Evolutionary conservation across 352 stramenopile genomes (phyloP).

Genomic region (Paralagenidium karlingii): DNA sequence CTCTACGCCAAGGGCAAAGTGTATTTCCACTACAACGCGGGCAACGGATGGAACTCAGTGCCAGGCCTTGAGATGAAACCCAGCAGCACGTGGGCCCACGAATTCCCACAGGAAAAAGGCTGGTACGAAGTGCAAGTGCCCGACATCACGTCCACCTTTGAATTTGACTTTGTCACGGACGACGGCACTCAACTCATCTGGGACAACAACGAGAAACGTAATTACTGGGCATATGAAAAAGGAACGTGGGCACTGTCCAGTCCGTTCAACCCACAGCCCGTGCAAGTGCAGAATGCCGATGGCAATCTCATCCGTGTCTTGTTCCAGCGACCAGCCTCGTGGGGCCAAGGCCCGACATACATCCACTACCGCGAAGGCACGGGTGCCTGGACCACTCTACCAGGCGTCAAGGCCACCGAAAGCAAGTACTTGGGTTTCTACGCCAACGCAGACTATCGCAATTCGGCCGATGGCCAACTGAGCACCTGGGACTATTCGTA

Average conservation of each 20-base stretch:
- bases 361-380: conserved; percentile 24
- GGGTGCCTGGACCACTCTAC: conserved; percentile 17
- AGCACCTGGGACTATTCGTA: too few relatives aligned
- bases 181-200: conserved; percentile 13
- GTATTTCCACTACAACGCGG: conserved; percentile 27
- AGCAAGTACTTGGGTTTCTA: conserved; percentile 15
- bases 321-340: too few relatives aligned
- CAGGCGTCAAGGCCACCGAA: conserved; percentile 15
- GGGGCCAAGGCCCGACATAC: too few relatives aligned
- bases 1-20: too few relatives aligned
- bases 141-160: conserved; percentile 9
- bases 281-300: conserved; percentile 12
- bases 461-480: conserved; percentile 15
- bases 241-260: conserved; percentile 13
- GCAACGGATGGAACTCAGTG: conserved; percentile 16
- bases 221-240: conserved; percentile 10
- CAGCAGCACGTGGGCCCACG: conserved; percentile 13
- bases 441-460: too few relatives aligned
- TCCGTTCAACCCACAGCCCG: too few relatives aligned
- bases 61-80: conserved; percentile 19
- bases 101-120: conserved; percentile 19
- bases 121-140: conserved; percentile 40
- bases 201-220: conserved; percentile 20
- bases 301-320: too few relatives aligned
- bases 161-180: conserved; percentile 17